These are phyloP conservation scores for Colletotrichum orbiculare DNA, from an alignment of 2,329 filamentous ascomycete species.

Conservation along the genomic window DNA sequence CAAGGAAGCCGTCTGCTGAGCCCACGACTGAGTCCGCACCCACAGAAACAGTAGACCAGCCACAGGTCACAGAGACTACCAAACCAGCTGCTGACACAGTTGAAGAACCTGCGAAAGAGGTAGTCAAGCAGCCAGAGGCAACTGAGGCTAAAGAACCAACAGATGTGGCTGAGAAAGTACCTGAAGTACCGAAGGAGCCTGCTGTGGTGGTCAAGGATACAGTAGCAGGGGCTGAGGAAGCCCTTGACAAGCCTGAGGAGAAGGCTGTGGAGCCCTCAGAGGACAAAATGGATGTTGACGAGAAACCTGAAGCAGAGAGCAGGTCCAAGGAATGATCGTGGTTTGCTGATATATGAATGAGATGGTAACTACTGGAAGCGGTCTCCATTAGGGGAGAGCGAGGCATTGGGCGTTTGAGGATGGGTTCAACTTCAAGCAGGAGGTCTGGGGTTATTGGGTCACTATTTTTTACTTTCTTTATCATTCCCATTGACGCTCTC, in stretches of 20 bases:
- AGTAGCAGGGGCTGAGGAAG: background rate
- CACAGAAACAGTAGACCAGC: slow-evolving; percentile 39
- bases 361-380: background rate
- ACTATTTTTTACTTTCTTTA: too few species aligned
- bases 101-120: slow-evolving; percentile 10
- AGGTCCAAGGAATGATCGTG: slow-evolving; percentile 16
- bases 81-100: slow-evolving; percentile 26
- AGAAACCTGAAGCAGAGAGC: slow-evolving; percentile 29
- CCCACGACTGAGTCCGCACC: slow-evolving; percentile 25
- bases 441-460: background rate
- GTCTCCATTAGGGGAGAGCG: too few species aligned
- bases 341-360: slow-evolving; percentile 20
- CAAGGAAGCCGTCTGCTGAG: slow-evolving; percentile 16
- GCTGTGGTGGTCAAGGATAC: slow-evolving; percentile 38
- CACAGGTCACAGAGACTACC: slow-evolving; percentile 22
- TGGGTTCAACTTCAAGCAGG: background rate
- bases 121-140: slow-evolving; percentile 36
- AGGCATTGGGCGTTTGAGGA: too few species aligned
- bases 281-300: slow-evolving; percentile 40
- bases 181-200: slow-evolving; percentile 28
- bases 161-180: background rate
- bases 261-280: slow-evolving; percentile 34
- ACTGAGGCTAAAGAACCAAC: slow-evolving; percentile 35
- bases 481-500: too few species aligned
- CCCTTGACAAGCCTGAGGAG: slow-evolving; percentile 35